Evolutionary conservation across 768 basidiomycete species (phyloP).

Genomic region (Mrakia hoshinonis): DNA sequence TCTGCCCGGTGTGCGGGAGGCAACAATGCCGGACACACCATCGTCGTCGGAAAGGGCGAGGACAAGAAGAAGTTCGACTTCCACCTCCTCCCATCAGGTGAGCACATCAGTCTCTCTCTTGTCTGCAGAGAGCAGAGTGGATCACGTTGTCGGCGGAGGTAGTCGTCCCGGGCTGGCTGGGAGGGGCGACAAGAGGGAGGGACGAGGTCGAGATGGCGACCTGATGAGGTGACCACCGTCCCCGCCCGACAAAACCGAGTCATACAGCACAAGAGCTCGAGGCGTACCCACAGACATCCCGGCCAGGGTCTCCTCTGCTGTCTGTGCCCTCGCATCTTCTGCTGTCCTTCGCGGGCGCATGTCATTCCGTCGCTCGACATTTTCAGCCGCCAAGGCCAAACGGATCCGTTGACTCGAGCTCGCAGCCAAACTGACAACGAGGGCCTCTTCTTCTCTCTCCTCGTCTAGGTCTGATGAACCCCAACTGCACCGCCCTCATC

Average conservation of each 20-base stretch:
- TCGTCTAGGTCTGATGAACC: constrained; percentile 67
- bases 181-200: too few relatives aligned
- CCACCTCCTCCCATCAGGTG: constrained; percentile 88
- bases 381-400: background rate
- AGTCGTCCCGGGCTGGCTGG: too few relatives aligned
- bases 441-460: background rate
- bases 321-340: too few relatives aligned
- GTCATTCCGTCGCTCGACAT: background rate
- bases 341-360: too few relatives aligned
- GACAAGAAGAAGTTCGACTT: constrained; percentile 83
- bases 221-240: background rate
- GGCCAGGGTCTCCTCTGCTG: too few relatives aligned
- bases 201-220: background rate
- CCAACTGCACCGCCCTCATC: constrained; percentile 72
- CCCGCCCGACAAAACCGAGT: too few relatives aligned
- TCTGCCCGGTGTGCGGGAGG: constrained; percentile 96
- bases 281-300: too few relatives aligned
- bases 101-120: constrained; percentile 33
- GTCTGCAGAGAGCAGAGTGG: background rate
- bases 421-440: background rate
- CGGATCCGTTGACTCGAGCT: constrained; percentile 4
- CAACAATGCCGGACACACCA: constrained; percentile 98
- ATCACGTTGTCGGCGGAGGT: too few relatives aligned
- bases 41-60: constrained; percentile 68
- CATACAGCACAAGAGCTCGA: too few relatives aligned